These are phyloP conservation scores for Diaporthe batatas DNA, from an alignment of 2,329 filamentous ascomycete genomes.

Conservation along the genomic window DNA sequence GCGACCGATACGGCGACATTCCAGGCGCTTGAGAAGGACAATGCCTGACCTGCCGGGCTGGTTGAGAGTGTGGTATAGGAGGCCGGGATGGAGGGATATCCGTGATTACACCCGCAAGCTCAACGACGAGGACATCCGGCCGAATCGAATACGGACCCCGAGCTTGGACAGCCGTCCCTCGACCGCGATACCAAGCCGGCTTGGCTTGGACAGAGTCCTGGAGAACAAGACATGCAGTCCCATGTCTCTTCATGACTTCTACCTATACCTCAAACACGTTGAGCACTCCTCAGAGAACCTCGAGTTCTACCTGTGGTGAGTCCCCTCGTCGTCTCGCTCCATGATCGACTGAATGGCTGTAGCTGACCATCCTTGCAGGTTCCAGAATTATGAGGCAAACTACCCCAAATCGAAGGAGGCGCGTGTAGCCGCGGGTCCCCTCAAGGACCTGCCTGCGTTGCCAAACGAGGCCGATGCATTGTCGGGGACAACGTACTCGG, in stretches of 20 bases:
- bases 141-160: constrained; percentile 35
- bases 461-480: constrained; percentile 13
- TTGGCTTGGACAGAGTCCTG: constrained; percentile 60
- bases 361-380: constrained; percentile 50
- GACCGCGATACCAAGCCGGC: constrained; percentile 54
- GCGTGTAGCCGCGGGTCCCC: neutral
- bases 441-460: constrained; percentile 5
- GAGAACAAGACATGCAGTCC: constrained; percentile 63
- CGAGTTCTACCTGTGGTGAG: constrained; percentile 64
- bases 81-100: constrained; percentile 63
- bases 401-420: constrained; percentile 45
- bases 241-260: constrained; percentile 64
- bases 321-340: neutral
- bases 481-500: neutral
- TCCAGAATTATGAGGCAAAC: constrained; percentile 58
- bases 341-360: too few species aligned
- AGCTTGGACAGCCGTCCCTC: constrained; percentile 52
- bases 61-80: constrained; percentile 59
- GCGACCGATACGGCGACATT: neutral
- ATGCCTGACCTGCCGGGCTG: constrained; percentile 50
- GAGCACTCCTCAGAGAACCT: constrained; percentile 63
- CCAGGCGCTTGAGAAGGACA: constrained; percentile 3
- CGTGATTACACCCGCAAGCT: constrained; percentile 58
- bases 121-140: constrained; percentile 45
- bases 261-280: constrained; percentile 65